These are phyloP conservation scores for Alternaria viburni DNA, from an alignment of 2,329 filamentous ascomycete genomes.

Conservation along the genomic window DNA sequence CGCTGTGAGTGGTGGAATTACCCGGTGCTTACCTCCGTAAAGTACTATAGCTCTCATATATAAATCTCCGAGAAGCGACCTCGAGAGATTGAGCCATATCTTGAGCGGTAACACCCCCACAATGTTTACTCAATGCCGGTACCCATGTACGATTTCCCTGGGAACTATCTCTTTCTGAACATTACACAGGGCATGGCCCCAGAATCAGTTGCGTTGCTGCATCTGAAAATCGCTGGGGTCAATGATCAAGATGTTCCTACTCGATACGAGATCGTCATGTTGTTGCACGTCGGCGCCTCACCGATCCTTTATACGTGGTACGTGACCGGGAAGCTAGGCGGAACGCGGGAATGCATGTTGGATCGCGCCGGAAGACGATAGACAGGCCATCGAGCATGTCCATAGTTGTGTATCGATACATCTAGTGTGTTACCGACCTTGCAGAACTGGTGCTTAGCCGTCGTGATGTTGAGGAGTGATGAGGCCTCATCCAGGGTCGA, in stretches of 20 bases:
- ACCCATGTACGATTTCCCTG: background rate
- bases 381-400: background rate
- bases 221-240: background rate
- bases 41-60: background rate
- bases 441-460: background rate
- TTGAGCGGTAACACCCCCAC: background rate
- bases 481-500: background rate
- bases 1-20: background rate
- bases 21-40: background rate
- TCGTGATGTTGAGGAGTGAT: background rate
- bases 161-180: background rate
- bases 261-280: background rate
- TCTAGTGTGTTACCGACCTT: background rate
- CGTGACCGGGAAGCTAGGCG: background rate
- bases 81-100: background rate
- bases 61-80: background rate
- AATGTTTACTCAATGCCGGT: background rate
- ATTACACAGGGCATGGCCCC: background rate
- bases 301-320: background rate
- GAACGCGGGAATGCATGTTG: background rate
- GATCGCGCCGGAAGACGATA: background rate
- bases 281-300: background rate
- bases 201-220: background rate
- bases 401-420: fast-evolving
- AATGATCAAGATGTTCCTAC: background rate